Percentiles rank a stretch among this genome's conserved stretches.
Evolutionary conservation across 2,329 filamentous ascomycete species (phyloP).

Genomic region (Colletotrichum destructivum): DNA sequence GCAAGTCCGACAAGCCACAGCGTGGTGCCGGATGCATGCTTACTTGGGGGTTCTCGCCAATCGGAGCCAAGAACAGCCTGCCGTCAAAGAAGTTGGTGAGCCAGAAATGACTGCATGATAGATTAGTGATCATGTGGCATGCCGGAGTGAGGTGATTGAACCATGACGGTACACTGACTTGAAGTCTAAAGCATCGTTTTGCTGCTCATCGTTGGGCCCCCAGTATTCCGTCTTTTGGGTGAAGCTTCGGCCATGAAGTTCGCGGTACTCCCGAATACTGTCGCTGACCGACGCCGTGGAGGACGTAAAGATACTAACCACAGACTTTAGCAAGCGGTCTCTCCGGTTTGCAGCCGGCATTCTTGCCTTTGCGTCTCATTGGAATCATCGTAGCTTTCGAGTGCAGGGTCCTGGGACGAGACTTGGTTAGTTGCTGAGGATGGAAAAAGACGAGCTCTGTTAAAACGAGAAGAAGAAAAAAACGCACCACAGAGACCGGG

Average conservation of each 20-base stretch:
- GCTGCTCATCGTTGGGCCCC: constrained; percentile 43
- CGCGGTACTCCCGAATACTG: constrained; percentile 52
- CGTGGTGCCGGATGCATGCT: background rate
- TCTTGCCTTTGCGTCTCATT: background rate
- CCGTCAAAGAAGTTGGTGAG: constrained; percentile 50
- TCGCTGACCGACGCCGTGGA: constrained; percentile 51
- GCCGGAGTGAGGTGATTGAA: no score
- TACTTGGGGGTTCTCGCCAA: constrained; percentile 48
- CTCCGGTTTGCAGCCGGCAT: background rate
- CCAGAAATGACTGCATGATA: constrained; percentile 10
- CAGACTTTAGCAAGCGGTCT: background rate
- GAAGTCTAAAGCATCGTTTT: constrained; percentile 43
- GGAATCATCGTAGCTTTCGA: background rate
- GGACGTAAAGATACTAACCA: background rate
- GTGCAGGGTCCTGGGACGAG: background rate
- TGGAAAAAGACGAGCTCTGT: no score
- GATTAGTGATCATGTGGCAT: background rate
- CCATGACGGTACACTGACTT: background rate
- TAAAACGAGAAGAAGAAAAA: accelerated
- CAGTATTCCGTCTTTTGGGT: constrained; percentile 48
- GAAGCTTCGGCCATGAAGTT: constrained; percentile 51
- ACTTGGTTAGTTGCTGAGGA: background rate
- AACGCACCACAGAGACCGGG: background rate
- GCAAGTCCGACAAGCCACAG: background rate
- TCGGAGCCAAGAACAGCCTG: constrained; percentile 55